A percentile compares a stretch with the other conserved stretches of the same genome.
These are phyloP conservation scores for Pseudodiploospora longispora DNA, from an alignment of 2,329 filamentous ascomycete species.

Conservation along the genomic window DNA sequence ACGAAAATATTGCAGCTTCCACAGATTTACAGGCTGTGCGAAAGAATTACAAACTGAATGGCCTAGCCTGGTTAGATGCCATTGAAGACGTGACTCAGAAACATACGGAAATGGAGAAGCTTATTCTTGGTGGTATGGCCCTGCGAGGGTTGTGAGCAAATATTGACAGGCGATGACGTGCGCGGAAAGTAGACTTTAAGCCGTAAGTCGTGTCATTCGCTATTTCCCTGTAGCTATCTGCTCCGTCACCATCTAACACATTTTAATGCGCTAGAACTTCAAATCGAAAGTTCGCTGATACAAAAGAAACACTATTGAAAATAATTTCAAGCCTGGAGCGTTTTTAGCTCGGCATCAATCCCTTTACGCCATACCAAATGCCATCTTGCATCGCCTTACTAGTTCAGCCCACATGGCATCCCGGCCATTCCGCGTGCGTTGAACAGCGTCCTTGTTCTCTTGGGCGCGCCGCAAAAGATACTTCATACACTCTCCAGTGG, in stretches of 20 bases:
- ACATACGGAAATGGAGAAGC: constrained; percentile 53
- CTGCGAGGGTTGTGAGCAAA: constrained; percentile 28
- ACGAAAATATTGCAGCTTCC: constrained; percentile 50
- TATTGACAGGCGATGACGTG: too few species aligned
- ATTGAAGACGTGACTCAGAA: constrained; percentile 35
- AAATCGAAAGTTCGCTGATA: constrained; percentile 3
- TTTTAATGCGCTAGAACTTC: not conserved
- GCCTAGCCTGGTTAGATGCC: constrained; percentile 41
- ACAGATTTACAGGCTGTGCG: constrained; percentile 63
- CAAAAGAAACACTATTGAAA: not conserved
- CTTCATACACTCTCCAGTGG: constrained; percentile 74
- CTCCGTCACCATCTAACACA: not conserved
- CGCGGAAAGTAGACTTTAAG: not conserved
- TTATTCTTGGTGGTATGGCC: constrained; percentile 71
- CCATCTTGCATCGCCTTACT: constrained; percentile 42
- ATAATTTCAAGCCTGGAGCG: not conserved
- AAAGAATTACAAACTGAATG: constrained; percentile 81
- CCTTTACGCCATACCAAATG: constrained; percentile 29
- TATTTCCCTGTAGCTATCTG: not conserved
- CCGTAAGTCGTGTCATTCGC: not conserved
- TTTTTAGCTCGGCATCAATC: not conserved
- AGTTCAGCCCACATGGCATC: constrained; percentile 57
- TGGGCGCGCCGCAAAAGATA: constrained; percentile 58
- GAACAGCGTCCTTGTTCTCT: constrained; percentile 66
- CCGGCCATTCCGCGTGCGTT: constrained; percentile 52